These are phyloP conservation scores for Saccharomyces pastorianus DNA, from an alignment of 1,139 yeast species.

Conservation along the genomic window DNA sequence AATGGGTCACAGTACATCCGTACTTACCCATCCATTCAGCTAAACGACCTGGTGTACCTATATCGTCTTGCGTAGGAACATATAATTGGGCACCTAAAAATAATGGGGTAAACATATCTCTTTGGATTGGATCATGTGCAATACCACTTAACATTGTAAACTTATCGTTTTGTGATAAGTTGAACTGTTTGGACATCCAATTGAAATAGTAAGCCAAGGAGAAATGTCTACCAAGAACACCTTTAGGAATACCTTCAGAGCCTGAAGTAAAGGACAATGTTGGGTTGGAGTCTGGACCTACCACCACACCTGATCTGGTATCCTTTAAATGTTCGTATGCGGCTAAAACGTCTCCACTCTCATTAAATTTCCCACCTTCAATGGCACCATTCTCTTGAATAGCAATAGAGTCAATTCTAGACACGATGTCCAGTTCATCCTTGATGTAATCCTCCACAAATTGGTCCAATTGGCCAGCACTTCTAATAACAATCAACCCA, in stretches of 20 bases:
- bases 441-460: constrained; percentile 70
- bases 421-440: constrained; percentile 60
- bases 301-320: constrained; percentile 75
- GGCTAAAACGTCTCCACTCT: constrained; percentile 42
- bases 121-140: constrained; percentile 98
- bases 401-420: constrained; percentile 70
- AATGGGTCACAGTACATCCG: constrained; percentile 91
- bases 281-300: constrained; percentile 97
- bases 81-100: constrained; percentile 88
- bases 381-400: constrained; percentile 71
- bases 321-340: constrained; percentile 41
- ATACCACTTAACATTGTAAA: constrained; percentile 98
- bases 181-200: constrained; percentile 90
- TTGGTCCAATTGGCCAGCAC: constrained; percentile 76
- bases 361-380: constrained; percentile 44
- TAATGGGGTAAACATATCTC: constrained; percentile 97
- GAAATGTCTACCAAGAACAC: constrained; percentile 95
- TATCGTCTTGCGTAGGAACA: constrained; percentile 94
- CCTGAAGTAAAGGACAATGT: constrained; percentile 95
- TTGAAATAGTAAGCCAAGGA: constrained; percentile 95
- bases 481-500: constrained; percentile 80
- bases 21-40: constrained; percentile 96
- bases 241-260: constrained; percentile 96
- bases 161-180: constrained; percentile 67
- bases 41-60: constrained; percentile 93